Evolutionary conservation across 208 protist species (phyloP), one percentile per base, ranked within the genome.

Genomic region (Phytomonas francai): DNA sequence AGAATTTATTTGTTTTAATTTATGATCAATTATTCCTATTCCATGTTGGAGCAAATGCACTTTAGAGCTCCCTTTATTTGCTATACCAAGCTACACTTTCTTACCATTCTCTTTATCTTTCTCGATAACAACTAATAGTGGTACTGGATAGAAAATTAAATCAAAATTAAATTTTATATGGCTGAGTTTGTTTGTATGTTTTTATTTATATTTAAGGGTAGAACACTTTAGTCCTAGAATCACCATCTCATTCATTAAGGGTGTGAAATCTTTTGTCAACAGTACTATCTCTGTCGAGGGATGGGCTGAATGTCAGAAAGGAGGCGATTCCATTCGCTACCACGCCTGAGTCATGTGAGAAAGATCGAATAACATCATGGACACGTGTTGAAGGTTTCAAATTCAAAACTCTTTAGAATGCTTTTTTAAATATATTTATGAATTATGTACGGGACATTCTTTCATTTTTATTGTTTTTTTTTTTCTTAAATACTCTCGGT

Each of bases 281-380:
- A 3, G 39, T 49, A 49, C 39, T 49, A 49, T 49, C 39, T 49
- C 12, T 49, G 3, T 19, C 14, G 16, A 49, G 16, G 39, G 12
- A 49, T 49, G 16, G 39, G 6, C 39, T 49, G 39, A 19, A 19
- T 12, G 39, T 49, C 39, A 49, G 14, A 49, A 12, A 12, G 39
- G 39, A 49, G 39, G 39, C 39, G 12, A 49, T 49, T 49, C 39
- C 39, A 49, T 49, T 49, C 12, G 39, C 14, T 49, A 19, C 39
- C 39, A 49, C 14, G 39, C 84, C 82, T 89, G 87, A 93, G 87
- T 93, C 87, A 93, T 85, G 80, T 89, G 84, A 93, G 84, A 90
- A 79, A 93, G 87, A 92, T 73, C 19, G 16, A 19, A 49, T 3
- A 49, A 19, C 39, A 19, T 49, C 16, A 12, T 6, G 12, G 4